phyloP scores from a whole-genome alignment of 1,284 basidiomycete genomes.

The Ganoderma leucocontextum region DNA sequence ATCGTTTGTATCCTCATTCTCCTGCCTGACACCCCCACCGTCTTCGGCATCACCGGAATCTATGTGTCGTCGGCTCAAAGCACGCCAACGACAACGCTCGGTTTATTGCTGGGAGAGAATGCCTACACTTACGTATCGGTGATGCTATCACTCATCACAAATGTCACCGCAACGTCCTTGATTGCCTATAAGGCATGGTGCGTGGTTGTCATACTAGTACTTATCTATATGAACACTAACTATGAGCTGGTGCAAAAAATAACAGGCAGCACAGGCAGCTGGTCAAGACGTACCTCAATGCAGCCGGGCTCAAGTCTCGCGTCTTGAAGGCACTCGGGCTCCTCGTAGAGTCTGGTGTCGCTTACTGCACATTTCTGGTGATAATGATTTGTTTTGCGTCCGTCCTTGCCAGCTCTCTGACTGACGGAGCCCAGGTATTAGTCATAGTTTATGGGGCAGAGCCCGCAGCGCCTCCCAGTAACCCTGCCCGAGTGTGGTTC shows the following conservation, averaged over 20 bases:
- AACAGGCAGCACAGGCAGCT: background rate
- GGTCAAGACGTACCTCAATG: background rate
- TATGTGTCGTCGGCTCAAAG: background rate
- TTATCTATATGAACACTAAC: no score
- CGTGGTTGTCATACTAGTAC: no score
- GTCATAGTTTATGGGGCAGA: background rate
- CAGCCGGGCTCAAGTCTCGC: background rate
- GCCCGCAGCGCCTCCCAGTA: background rate
- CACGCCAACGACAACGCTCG: background rate
- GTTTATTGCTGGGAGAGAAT: background rate
- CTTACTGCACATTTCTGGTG: background rate
- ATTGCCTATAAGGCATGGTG: conserved; percentile 12
- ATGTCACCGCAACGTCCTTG: conserved; percentile 4
- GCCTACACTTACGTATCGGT: background rate
- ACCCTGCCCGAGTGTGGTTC: background rate
- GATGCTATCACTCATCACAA: conserved; percentile 7
- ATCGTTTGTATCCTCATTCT: background rate
- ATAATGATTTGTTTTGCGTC: background rate
- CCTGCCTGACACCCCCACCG: background rate
- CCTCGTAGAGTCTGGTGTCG: background rate
- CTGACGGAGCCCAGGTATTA: background rate
- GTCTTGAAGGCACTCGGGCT: background rate
- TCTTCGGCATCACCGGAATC: background rate
- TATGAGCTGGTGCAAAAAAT: no score
- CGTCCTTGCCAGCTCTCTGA: background rate